These are phyloP conservation scores for Polychytrium aggregatum DNA, from an alignment of 192 early-diverging fungal species.

Conservation along the genomic window DNA sequence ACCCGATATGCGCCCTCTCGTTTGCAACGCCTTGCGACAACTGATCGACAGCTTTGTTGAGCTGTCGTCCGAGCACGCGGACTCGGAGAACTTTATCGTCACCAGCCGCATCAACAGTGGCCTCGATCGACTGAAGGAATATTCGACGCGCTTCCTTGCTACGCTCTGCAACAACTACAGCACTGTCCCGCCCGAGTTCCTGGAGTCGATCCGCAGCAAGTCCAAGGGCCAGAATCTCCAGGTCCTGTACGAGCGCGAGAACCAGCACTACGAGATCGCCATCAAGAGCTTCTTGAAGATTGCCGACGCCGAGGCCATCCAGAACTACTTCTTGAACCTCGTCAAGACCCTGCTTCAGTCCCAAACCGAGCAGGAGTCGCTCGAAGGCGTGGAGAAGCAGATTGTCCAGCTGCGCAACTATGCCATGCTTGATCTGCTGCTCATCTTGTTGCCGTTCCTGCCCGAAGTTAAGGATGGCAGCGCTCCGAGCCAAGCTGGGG, in stretches of 20 bases:
- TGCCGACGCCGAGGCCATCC: slow-evolving; percentile 28
- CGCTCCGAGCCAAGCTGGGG: slow-evolving; percentile 3
- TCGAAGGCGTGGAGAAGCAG: slow-evolving; percentile 44
- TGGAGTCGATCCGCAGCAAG: slow-evolving; percentile 5
- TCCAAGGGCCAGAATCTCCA: slow-evolving; percentile 33
- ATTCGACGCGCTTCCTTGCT: slow-evolving; percentile 30
- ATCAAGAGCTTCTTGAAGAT: slow-evolving; percentile 31
- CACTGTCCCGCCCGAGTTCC: slow-evolving; percentile 4
- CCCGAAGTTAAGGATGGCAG: slow-evolving; percentile 33
- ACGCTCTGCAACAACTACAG: slow-evolving; percentile 44
- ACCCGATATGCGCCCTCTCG: slow-evolving; percentile 62
- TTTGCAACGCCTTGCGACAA: slow-evolving; percentile 59
- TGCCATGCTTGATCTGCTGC: slow-evolving; percentile 80
- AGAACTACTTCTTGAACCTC: slow-evolving; percentile 36
- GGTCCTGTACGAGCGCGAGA: slow-evolving; percentile 30
- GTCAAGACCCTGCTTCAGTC: slow-evolving; percentile 31
- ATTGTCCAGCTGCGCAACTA: slow-evolving; percentile 57
- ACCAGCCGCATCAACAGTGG: slow-evolving; percentile 8
- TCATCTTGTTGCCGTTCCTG: slow-evolving; percentile 58
- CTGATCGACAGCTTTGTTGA: slow-evolving; percentile 12
- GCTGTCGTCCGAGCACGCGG: no score
- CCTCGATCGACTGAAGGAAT: slow-evolving; percentile 13
- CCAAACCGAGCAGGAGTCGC: slow-evolving; percentile 32
- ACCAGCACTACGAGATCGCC: slow-evolving; percentile 24
- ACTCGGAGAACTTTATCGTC: slow-evolving; percentile 1